Base-by-base conservation (phyloP, 768 basidiomycete genomes). In the Mycena olivaceomarginata region DNA sequence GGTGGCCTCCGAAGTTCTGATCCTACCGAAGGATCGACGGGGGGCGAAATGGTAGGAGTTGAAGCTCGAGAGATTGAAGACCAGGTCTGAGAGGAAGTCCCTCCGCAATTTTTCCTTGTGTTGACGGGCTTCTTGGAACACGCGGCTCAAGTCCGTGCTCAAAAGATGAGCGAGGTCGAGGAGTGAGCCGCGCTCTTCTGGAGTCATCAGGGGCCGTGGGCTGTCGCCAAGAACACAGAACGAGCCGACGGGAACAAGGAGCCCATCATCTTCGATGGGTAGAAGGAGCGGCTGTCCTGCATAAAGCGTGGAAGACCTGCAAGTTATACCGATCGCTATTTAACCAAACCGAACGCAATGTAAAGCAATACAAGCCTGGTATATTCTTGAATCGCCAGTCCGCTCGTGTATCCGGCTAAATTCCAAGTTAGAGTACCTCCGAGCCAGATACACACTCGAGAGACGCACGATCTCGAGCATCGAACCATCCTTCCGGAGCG, bases 361-460 rank as follows among this genome's bases (percentile, higher is more conserved):
- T 31, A 31, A 48, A 31, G 18, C 25, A 43, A 13, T 5, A 56
- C 53, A 11, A 10, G 67, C 72, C 57, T 65, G 65, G 65, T 13
- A 67, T 73, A n/a, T 67, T 37, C 10, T n/a, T 56, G 25, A 73
- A 73, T 37, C 72, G 64, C 72, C 72, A 73, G 43, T 73, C 72
- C 20, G 57, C n/a, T 7, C 43, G 64, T 18, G 56, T 67, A 40
- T 73, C 72, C 18, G 65, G 67, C 67, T 68, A 41, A 5, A 39
- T 31, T 15, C 31, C 15, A 8, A 16, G 25, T 67, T 18, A 40
- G 37, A 40, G 37, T 20, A 39, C 16, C 18, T 18, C n/a, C 1
- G 31, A 22, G 41, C 20, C 22, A 5, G 18, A 9, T 39, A 18
- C 31, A 16, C 5, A 56, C 7, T 22, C 43, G 22, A 40, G 46